Conservation (phyloP, 1,284 basidiomycete genomes). For the Trametes sp. region DNA sequence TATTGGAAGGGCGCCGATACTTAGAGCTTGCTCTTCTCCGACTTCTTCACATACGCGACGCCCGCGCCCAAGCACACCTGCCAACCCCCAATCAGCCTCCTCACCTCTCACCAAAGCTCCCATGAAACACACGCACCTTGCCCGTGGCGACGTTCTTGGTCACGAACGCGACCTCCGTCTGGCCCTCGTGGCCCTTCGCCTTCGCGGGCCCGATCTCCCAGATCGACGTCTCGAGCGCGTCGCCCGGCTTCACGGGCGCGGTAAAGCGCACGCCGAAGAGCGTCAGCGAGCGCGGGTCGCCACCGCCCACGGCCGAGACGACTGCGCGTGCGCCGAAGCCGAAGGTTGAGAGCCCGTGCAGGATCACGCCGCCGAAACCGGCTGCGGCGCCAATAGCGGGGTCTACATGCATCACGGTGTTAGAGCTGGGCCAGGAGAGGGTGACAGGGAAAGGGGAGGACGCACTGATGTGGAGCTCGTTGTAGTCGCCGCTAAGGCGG, state of each 20-base stretch:
- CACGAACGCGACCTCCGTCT: slow-evolving; percentile 74
- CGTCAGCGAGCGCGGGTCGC: slow-evolving; percentile 66
- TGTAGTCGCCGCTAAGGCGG: slow-evolving; percentile 86
- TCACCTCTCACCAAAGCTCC: neutral
- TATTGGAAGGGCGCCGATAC: no score
- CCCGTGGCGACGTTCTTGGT: slow-evolving; percentile 74
- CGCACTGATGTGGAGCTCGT: slow-evolving; percentile 83
- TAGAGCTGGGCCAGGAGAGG: neutral
- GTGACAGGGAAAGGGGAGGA: slow-evolving; percentile 6
- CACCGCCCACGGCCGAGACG: slow-evolving; percentile 64
- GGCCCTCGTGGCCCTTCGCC: slow-evolving; percentile 62
- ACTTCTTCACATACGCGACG: slow-evolving; percentile 64
- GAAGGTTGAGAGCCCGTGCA: slow-evolving; percentile 83
- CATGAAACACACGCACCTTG: slow-evolving; percentile 55
- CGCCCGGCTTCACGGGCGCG: slow-evolving; percentile 81
- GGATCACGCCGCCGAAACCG: slow-evolving; percentile 82
- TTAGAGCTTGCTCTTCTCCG: slow-evolving; percentile 61
- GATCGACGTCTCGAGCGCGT: slow-evolving; percentile 76
- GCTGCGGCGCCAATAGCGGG: slow-evolving; percentile 71
- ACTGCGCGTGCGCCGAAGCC: slow-evolving; percentile 82
- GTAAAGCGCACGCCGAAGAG: slow-evolving; percentile 80
- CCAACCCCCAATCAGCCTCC: slow-evolving; percentile 1
- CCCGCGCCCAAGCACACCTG: slow-evolving; percentile 63
- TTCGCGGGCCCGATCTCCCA: slow-evolving; percentile 71
- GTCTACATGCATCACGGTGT: slow-evolving; percentile 50